Conservation (phyloP, 2,329 filamentous ascomycete species). For the Huntiella abstrusa region DNA sequence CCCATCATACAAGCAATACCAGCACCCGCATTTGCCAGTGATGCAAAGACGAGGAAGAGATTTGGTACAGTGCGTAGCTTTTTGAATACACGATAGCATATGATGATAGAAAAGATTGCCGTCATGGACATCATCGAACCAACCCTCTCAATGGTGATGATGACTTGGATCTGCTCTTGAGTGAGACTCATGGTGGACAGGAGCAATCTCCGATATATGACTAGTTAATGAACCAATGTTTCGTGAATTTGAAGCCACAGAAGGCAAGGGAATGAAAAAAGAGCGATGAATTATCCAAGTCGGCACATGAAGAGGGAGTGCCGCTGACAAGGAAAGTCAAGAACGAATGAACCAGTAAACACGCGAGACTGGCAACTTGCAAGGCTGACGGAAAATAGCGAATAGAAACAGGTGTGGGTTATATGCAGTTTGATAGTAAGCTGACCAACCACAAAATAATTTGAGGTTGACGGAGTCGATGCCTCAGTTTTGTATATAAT, state of each 20-base stretch:
- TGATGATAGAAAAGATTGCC: slow-evolving; percentile 31
- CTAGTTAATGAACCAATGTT: too few relatives aligned
- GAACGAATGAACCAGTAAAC: background rate
- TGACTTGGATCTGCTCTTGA: slow-evolving; percentile 20
- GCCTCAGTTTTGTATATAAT: too few relatives aligned
- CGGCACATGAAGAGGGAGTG: too few relatives aligned
- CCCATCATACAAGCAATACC: slow-evolving; percentile 53
- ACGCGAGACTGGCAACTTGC: background rate
- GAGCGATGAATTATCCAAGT: too few relatives aligned
- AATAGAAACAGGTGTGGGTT: too few relatives aligned
- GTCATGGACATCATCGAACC: slow-evolving; percentile 34
- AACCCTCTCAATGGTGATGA: slow-evolving; percentile 31
- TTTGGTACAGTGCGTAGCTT: slow-evolving; percentile 39
- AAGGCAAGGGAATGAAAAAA: too few relatives aligned
- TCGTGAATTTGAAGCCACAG: too few relatives aligned
- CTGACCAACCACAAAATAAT: too few relatives aligned
- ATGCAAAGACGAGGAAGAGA: slow-evolving; percentile 43
- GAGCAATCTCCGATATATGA: too few relatives aligned
- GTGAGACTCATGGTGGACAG: slow-evolving; percentile 16
- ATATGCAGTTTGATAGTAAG: too few relatives aligned
- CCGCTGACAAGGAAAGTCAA: too few relatives aligned
- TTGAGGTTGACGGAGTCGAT: too few relatives aligned
- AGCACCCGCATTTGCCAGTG: slow-evolving; percentile 38
- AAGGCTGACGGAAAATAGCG: background rate
- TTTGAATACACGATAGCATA: slow-evolving; percentile 31